Percentiles rank a stretch among this genome's conserved stretches.
phyloP scores from a whole-genome alignment of 805 yeast genomes.

The Brettanomyces sp. region DNA sequence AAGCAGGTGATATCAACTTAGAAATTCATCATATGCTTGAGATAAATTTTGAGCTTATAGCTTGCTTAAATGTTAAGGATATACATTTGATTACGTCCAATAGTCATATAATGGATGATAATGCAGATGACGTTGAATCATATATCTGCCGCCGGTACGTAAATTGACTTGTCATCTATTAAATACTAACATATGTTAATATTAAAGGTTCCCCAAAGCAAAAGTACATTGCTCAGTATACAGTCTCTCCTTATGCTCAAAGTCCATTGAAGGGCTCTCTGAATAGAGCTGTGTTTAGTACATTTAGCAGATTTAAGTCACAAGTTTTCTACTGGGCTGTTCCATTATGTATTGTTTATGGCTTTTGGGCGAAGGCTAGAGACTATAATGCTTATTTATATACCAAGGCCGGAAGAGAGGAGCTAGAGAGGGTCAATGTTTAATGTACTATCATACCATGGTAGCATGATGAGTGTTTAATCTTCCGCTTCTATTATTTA shows the following conservation, averaged over 20 bases:
- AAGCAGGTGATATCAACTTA: too few relatives aligned
- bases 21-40: too few relatives aligned
- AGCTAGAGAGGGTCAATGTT: constrained; percentile 58
- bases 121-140: too few relatives aligned
- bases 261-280: constrained; percentile 82
- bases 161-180: too few relatives aligned
- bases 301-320: constrained; percentile 84
- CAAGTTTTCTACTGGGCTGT: constrained; percentile 70
- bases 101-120: too few relatives aligned
- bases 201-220: constrained; percentile 58
- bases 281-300: constrained; percentile 83
- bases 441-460: constrained; percentile 5
- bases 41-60: too few relatives aligned
- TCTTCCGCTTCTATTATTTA: too few relatives aligned
- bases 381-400: constrained; percentile 89
- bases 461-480: too few relatives aligned
- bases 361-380: constrained; percentile 78
- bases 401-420: constrained; percentile 97
- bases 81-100: too few relatives aligned
- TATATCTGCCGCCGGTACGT: too few relatives aligned
- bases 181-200: too few relatives aligned
- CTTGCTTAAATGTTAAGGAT: too few relatives aligned
- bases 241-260: constrained; percentile 91
- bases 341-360: constrained; percentile 78
- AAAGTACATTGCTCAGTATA: constrained; percentile 77